Conservation (phyloP, 148 eudicot species). For the Nepenthes mirabilis region DNA sequence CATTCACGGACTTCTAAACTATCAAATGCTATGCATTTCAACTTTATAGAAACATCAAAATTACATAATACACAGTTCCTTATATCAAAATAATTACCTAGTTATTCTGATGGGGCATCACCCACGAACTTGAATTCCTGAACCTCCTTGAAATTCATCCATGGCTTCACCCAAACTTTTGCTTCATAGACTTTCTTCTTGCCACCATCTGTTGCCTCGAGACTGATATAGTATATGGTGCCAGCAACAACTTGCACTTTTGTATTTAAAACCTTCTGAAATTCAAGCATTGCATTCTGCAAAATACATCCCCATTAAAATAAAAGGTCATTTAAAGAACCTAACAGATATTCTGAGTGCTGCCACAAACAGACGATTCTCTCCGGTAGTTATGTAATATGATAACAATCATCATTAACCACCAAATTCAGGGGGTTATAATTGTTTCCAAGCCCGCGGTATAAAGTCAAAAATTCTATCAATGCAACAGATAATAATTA, state of each 20-base stretch:
- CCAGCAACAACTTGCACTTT: constrained; percentile 57
- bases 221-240: constrained; percentile 38
- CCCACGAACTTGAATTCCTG: constrained; percentile 39
- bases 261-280: constrained; percentile 33
- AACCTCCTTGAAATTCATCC: constrained; percentile 51
- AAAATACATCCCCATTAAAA: neutral
- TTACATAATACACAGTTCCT: neutral
- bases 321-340: neutral
- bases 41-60: too few relatives aligned
- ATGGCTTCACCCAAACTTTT: constrained; percentile 56
- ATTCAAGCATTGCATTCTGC: constrained; percentile 45
- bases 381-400: too few relatives aligned
- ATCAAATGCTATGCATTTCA: neutral
- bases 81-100: neutral
- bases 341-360: neutral
- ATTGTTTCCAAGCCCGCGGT: too few relatives aligned
- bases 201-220: constrained; percentile 41
- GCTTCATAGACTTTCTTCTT: constrained; percentile 43
- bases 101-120: constrained; percentile 13
- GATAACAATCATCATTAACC: neutral
- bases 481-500: too few relatives aligned
- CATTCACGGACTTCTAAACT: neutral
- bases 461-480: too few relatives aligned
- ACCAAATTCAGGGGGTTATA: neutral
- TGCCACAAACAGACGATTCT: too few relatives aligned